Percentiles rank a stretch among this genome's conserved stretches.
Conservation (phyloP, 106 monocot genomes). For the Platanthera guangdongensis region DNA sequence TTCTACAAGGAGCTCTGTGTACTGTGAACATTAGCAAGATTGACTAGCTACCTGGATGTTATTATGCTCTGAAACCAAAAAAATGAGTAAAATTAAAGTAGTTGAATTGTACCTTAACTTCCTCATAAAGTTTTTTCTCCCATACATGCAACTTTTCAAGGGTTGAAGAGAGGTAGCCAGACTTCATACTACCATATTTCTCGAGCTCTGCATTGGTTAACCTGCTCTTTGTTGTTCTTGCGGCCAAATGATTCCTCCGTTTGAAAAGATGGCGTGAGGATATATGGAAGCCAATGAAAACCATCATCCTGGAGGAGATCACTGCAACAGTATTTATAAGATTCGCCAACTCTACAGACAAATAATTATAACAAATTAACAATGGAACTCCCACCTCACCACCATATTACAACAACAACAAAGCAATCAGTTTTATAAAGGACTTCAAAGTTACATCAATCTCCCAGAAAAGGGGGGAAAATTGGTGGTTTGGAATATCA, state of each 20-base stretch:
- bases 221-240: slow-evolving; percentile 16
- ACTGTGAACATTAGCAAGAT: not conserved
- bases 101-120: slow-evolving; percentile 40
- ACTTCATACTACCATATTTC: slow-evolving; percentile 15
- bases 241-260: slow-evolving; percentile 7
- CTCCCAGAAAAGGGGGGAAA: not conserved
- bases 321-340: slow-evolving; percentile 38
- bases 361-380: not conserved
- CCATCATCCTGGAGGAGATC: slow-evolving; percentile 41
- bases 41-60: not conserved
- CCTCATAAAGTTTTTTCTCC: slow-evolving; percentile 83
- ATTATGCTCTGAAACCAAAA: not conserved
- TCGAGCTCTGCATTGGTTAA: slow-evolving; percentile 6
- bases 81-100: not conserved
- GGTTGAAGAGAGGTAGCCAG: slow-evolving; percentile 47
- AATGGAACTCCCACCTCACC: not conserved
- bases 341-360: slow-evolving; percentile 2
- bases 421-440: not conserved
- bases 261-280: slow-evolving; percentile 23
- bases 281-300: slow-evolving; percentile 23
- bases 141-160: slow-evolving; percentile 67
- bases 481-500: too few relatives aligned
- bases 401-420: too few relatives aligned
- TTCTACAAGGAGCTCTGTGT: not conserved
- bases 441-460: not conserved